A percentile compares a stretch with the other conserved stretches of the same genome.
These are phyloP conservation scores for Glycine tomentella DNA, from an alignment of 306 rosid genomes.

Conservation along the genomic window DNA sequence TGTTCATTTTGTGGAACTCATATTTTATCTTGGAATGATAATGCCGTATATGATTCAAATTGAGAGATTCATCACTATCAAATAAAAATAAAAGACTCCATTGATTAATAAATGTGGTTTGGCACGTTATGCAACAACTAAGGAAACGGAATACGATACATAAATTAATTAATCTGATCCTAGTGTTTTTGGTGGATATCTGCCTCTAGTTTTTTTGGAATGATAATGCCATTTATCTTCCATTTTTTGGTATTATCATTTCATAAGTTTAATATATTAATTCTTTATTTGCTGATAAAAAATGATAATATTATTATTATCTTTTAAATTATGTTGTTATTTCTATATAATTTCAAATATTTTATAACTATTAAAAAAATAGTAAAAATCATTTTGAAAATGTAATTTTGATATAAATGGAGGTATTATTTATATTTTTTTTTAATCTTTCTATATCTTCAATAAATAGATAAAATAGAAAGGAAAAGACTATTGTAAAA, in stretches of 20 bases:
- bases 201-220: neutral
- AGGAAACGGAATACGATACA: neutral
- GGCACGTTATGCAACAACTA: neutral
- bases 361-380: neutral
- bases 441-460: neutral
- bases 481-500: neutral
- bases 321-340: too few relatives aligned
- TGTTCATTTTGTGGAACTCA: neutral
- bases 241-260: too few relatives aligned
- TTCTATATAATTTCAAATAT: too few relatives aligned
- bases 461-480: neutral
- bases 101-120: constrained; percentile 16
- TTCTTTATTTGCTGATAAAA: too few relatives aligned
- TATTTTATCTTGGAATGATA: neutral
- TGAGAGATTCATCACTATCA: neutral
- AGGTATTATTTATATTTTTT: neutral
- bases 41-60: constrained; percentile 6
- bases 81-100: neutral
- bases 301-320: too few relatives aligned
- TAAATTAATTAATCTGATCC: neutral
- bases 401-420: neutral
- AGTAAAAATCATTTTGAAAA: neutral
- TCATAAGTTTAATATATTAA: too few relatives aligned
- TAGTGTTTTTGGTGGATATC: neutral
- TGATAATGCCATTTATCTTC: too few relatives aligned